Conservation (phyloP, 2,329 filamentous ascomycete species). For the Fusarium subglutinans region DNA sequence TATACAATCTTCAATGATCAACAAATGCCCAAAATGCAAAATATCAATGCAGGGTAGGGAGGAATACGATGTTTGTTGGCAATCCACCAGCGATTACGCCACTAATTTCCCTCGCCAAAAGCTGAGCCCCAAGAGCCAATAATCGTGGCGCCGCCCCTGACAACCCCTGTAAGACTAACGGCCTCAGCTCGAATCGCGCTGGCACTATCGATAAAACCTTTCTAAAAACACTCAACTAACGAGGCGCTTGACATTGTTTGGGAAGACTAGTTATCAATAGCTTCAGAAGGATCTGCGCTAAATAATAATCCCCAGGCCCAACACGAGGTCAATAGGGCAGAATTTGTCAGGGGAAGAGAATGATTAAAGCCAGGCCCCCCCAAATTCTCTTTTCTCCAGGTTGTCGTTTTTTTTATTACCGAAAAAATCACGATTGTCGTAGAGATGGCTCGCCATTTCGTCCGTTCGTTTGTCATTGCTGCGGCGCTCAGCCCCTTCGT, state of each 20-base stretch:
- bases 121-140: not conserved
- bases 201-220: not conserved
- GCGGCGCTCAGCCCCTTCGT: slow-evolving; percentile 4
- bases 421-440: not conserved
- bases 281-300: not conserved
- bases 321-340: not conserved
- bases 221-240: not conserved
- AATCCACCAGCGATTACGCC: not conserved
- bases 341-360: not conserved
- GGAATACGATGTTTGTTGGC: not conserved
- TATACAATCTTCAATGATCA: no score
- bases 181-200: not conserved
- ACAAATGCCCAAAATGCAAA: not conserved
- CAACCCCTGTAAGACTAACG: not conserved
- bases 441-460: slow-evolving; percentile 20
- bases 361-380: not conserved
- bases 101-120: not conserved
- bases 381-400: not conserved
- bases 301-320: not conserved
- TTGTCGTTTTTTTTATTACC: not conserved
- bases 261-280: not conserved
- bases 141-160: not conserved
- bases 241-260: not conserved
- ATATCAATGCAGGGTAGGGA: not conserved
- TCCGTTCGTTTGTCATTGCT: slow-evolving; percentile 13